phyloP scores from a whole-genome alignment of 805 yeast species.

The Kodamaea nitidulidarum region DNA sequence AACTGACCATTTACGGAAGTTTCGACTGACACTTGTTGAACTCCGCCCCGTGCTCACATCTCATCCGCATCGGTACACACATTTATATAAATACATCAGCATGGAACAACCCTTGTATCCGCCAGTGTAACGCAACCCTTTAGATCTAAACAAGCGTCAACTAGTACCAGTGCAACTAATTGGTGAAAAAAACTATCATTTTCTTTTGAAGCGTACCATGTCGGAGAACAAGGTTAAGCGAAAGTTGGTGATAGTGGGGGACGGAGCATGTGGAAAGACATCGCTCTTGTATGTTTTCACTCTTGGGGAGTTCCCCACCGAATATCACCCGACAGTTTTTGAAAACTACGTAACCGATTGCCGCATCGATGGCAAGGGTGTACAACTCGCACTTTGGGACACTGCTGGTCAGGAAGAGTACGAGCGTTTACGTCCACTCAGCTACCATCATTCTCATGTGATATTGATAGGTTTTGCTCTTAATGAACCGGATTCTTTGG shows the following conservation, averaged over 20 bases:
- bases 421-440: slow-evolving; percentile 81
- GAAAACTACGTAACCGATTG: slow-evolving; percentile 94
- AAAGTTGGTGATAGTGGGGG: slow-evolving; percentile 88
- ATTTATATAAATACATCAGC: too few relatives aligned
- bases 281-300: slow-evolving; percentile 89
- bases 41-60: too few relatives aligned
- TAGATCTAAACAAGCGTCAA: background rate
- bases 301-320: slow-evolving; percentile 87
- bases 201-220: background rate
- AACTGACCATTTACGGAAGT: too few relatives aligned
- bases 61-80: too few relatives aligned
- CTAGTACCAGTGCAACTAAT: background rate
- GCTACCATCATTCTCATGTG: slow-evolving; percentile 83
- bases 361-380: slow-evolving; percentile 89
- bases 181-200: background rate
- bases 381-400: slow-evolving; percentile 87
- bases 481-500: slow-evolving; percentile 79
- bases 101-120: too few relatives aligned
- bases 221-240: slow-evolving; percentile 29
- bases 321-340: slow-evolving; percentile 90
- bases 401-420: slow-evolving; percentile 97
- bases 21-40: too few relatives aligned
- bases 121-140: too few relatives aligned
- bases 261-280: slow-evolving; percentile 94
- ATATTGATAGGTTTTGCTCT: slow-evolving; percentile 83